These are phyloP conservation scores for Solanum virginianum DNA, from an alignment of 257 asterid species.

Conservation along the genomic window DNA sequence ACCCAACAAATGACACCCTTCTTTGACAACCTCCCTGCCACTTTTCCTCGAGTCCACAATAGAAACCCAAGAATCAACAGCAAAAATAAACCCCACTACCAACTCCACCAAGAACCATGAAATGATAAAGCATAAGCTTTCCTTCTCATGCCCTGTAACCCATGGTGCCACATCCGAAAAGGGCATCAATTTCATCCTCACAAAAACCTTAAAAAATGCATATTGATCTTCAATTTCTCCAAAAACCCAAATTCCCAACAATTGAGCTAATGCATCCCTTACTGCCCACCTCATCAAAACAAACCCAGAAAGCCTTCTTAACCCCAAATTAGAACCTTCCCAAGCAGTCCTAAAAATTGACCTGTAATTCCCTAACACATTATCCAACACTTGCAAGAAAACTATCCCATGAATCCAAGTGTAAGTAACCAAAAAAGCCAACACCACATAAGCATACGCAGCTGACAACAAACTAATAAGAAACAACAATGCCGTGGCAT, in stretches of 20 bases:
- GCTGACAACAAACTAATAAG: conserved; percentile 39
- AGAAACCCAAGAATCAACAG: conserved; percentile 79
- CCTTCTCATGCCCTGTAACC: conserved; percentile 76
- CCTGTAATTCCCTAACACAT: conserved; percentile 45
- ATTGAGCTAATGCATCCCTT: conserved; percentile 73
- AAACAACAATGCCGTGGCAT: conserved; percentile 40
- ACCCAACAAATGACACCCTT: conserved; percentile 58
- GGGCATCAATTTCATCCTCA: conserved; percentile 76
- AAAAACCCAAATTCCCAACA: conserved; percentile 56
- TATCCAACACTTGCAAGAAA: conserved; percentile 59
- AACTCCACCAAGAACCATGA: conserved; percentile 65
- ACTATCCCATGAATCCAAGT: conserved; percentile 70
- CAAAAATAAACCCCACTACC: conserved; percentile 54
- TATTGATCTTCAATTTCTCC: conserved; percentile 78
- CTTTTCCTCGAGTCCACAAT: conserved; percentile 69
- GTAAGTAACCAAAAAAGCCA: conserved; percentile 64
- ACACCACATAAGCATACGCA: conserved; percentile 59
- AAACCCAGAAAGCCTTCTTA: conserved; percentile 66
- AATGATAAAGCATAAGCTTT: conserved; percentile 48
- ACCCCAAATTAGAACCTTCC: conserved; percentile 71
- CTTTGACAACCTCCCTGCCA: conserved; percentile 80
- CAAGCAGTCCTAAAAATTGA: conserved; percentile 44
- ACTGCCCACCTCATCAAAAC: conserved; percentile 91
- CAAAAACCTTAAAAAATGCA: conserved; percentile 48
- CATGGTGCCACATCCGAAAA: conserved; percentile 54